Conservation (phyloP, 1,284 basidiomycete species). For the Malassezia globosa region DNA sequence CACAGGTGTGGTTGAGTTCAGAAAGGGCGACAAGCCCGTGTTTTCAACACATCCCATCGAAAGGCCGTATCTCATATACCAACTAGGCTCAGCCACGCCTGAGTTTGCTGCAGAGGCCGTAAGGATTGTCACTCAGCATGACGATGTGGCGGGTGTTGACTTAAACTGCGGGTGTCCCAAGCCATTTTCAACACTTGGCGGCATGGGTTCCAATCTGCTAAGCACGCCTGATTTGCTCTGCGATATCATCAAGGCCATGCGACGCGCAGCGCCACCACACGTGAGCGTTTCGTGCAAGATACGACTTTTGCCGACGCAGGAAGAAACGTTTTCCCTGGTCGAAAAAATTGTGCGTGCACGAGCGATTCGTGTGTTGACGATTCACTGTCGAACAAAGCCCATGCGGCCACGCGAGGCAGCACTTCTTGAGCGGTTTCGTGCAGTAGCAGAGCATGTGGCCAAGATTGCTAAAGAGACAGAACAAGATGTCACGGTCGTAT, state of each 20-base stretch:
- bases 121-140: slow-evolving; percentile 59
- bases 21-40: slow-evolving; percentile 61
- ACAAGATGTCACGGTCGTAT: slow-evolving; percentile 64
- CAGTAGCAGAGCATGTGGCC: slow-evolving; percentile 71
- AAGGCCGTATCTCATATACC: slow-evolving; percentile 50
- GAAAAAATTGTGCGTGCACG: slow-evolving; percentile 76
- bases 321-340: slow-evolving; percentile 75
- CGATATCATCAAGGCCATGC: slow-evolving; percentile 51
- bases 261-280: slow-evolving; percentile 52
- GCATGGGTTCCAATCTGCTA: slow-evolving; percentile 93
- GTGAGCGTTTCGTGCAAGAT: slow-evolving; percentile 58
- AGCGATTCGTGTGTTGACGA: slow-evolving; percentile 68
- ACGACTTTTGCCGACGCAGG: slow-evolving; percentile 70
- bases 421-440: slow-evolving; percentile 63
- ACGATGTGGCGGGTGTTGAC: slow-evolving; percentile 83
- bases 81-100: slow-evolving; percentile 81
- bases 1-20: slow-evolving; percentile 80
- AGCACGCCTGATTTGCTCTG: slow-evolving; percentile 82
- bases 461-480: slow-evolving; percentile 51
- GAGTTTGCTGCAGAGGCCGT: slow-evolving; percentile 84
- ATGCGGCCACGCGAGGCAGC: slow-evolving; percentile 81
- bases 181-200: slow-evolving; percentile 83
- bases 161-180: slow-evolving; percentile 82
- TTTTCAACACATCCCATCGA: slow-evolving; percentile 91
- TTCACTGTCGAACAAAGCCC: slow-evolving; percentile 85